Base-by-base conservation (phyloP, 1,284 basidiomycete genomes). In the Ustilago curta region DNA sequence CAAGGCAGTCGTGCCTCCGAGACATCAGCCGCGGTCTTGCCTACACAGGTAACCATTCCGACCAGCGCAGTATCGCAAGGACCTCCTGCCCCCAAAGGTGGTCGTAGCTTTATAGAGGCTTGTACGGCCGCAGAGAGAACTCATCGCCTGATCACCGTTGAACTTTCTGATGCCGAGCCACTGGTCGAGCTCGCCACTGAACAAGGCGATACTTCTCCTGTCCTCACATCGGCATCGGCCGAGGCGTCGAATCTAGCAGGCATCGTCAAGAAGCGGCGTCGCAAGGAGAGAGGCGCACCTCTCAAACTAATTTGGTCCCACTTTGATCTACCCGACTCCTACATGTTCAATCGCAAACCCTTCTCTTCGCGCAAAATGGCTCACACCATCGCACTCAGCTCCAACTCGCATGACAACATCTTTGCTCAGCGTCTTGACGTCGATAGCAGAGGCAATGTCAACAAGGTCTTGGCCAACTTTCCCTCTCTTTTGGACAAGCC, bases 301-400 rank as follows among this genome's bases (percentile, higher is more conserved):
- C 8, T 21, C 48, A 45, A 59, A n/a, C 42, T 59, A 3, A 16
- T 59, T 4, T 40, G 14, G 21, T 52, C 31, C 4, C 18, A 40
- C 32, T 59, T 45, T 8, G 32, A 59, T 8, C 25, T 47, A 1
- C 7, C n/a, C 4, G 43, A 45, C 9, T 18, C 18, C 2, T 59
- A 52, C 50, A 37, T 59, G 7, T 59, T 59, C 43, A 21, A 52
- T 11, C 23, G 35, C 16, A 19, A 37, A 16, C 49, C 58, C 3
- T 32, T 59, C 11, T 59, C 21, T 2, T 16, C 7, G 9, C 31
- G 32, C n/a, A 39, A 45, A n/a, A 52, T 47, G 49, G 39, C 49
- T 2, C 58, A 52, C 21, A 43, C 29, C 4, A 21, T 59, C 27
- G 31, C 31, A 21, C 49, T 59, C 43, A 39, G 18, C 32, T 3